These are phyloP conservation scores for Plasmodium sp. DNA, from an alignment of 169 alveolate genomes.

Conservation along the genomic window DNA sequence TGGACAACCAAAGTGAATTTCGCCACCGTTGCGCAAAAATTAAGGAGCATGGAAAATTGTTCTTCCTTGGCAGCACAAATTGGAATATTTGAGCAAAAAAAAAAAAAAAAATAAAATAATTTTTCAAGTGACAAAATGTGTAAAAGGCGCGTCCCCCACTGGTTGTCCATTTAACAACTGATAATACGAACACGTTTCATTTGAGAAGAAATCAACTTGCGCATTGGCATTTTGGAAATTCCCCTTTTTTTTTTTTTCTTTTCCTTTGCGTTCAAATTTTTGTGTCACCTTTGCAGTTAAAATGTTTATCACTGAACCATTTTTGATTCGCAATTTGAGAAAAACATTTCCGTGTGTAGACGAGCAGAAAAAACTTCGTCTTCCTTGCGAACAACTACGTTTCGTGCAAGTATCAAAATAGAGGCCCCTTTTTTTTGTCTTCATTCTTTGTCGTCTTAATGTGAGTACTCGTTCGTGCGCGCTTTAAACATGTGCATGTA, in stretches of 20 bases:
- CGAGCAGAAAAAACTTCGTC: neutral
- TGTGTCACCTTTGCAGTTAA: neutral
- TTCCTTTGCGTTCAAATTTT: neutral
- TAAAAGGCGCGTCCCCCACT: neutral
- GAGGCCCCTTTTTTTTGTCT: neutral
- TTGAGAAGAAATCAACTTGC: neutral
- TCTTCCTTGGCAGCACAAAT: neutral
- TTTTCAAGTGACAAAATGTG: neutral
- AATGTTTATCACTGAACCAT: neutral
- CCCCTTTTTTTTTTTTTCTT: neutral
- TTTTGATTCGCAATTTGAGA: neutral
- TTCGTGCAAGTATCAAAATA: neutral
- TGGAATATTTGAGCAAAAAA: neutral
- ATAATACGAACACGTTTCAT: neutral
- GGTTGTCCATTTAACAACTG: neutral
- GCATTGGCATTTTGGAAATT: neutral
- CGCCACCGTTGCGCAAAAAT: neutral
- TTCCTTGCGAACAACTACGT: neutral
- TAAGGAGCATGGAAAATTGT: neutral
- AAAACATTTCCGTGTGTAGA: neutral
- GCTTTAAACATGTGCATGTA: neutral
- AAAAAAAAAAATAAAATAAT: neutral
- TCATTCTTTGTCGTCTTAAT: neutral
- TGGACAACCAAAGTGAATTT: neutral
- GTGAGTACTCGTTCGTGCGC: neutral